Base-by-base conservation (phyloP, 2,329 filamentous ascomycete species). In the Penicillium psychrosexuale region DNA sequence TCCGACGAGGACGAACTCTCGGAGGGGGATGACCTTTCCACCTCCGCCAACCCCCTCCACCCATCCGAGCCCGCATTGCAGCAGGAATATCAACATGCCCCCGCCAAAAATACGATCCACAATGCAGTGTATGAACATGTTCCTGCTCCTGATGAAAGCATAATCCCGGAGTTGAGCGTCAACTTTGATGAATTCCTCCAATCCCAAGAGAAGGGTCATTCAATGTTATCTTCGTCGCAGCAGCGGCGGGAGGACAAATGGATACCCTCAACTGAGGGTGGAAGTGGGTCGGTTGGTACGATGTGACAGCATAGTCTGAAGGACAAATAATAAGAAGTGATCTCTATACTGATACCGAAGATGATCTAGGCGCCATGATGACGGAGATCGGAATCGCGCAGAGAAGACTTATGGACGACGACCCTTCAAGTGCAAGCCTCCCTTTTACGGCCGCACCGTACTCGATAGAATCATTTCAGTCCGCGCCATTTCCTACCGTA, bases 1-100 rank as follows among this genome's bases (percentile, higher is more conserved):
- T 78, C 75, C 0, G 75, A 78, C 28, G 75, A 77, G 37, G 74
- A 75, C 11, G 72, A 74, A 45, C 65, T 69, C 50, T 57, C 72
- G n/a, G 62, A 62, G 36, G 67, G 64, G 50, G 65, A 63, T 31
- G 66, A 67, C 7, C 34, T 61, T 22, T 49, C 61, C 19, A 59
- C 58, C 15, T 63, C 62, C 19, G 48, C 55, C 47, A 64, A 61
- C 28, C 65, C 53, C 30, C 55, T 58, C 11, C 63, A 65, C 33
- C 46, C 52, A 11, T 60, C 60, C 8, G 59, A 64, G n/a, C 46
- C 39, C 36, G 46, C 55, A 37, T 34, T 39, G 11, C 53, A 53
- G 13, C 49, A 56, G 37, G 57, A 62, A 30, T 33, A 58, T 37
- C 50, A 63, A 7, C 28, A 53, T 44, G 22, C 47, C 55, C 50